phyloP scores from a whole-genome alignment of 2,329 filamentous ascomycete species.

The Apiospora aurea region DNA sequence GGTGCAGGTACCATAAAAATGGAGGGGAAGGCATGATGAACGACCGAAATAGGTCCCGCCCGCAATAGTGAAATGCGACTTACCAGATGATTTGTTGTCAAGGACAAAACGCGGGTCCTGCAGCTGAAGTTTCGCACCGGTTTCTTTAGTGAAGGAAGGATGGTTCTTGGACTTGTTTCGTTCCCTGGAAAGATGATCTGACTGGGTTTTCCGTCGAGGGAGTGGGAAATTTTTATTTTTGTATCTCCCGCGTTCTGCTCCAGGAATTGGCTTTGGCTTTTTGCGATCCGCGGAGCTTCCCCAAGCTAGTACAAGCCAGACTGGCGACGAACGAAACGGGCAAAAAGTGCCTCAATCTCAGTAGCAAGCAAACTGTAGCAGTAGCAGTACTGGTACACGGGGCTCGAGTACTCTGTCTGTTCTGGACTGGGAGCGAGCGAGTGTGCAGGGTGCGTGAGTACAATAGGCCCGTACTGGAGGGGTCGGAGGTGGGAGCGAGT shows the following conservation, averaged over 20 bases:
- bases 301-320: slow-evolving; percentile 24
- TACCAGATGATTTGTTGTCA: slow-evolving; percentile 20
- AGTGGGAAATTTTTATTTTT: slow-evolving; percentile 21
- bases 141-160: slow-evolving; percentile 14
- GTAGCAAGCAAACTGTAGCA: neutral
- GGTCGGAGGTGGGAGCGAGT: slow-evolving; percentile 17
- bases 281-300: slow-evolving; percentile 18
- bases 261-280: slow-evolving; percentile 20
- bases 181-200: slow-evolving; percentile 14
- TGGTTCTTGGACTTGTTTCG: slow-evolving; percentile 15
- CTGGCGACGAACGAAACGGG: neutral
- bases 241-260: slow-evolving; percentile 17
- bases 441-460: neutral
- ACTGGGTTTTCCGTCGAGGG: neutral
- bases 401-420: neutral
- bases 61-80: slow-evolving; percentile 12
- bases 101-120: slow-evolving; percentile 23
- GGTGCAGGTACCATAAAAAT: slow-evolving; percentile 17
- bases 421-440: too few species aligned
- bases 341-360: slow-evolving; percentile 11
- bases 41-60: slow-evolving; percentile 15
- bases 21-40: slow-evolving; percentile 13
- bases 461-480: slow-evolving; percentile 2
- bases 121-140: slow-evolving; percentile 24
- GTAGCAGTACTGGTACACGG: neutral